Evolutionary conservation across 1,284 basidiomycete genomes (phyloP).

Genomic region (Cutaneotrichosporon dermatis): DNA sequence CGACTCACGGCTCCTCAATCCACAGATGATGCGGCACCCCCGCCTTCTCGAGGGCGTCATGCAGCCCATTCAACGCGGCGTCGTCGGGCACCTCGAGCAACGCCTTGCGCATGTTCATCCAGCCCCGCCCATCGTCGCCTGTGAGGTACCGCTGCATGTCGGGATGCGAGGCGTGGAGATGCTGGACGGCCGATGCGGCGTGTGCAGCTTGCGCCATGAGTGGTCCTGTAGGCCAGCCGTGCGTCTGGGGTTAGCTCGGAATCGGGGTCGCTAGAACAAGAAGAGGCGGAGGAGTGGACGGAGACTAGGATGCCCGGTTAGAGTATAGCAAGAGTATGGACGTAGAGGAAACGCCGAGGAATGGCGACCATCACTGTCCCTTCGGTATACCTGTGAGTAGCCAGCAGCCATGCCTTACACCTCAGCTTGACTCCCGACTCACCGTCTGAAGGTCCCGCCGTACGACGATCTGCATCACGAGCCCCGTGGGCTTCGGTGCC

Average conservation of each 20-base stretch:
- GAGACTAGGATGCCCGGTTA: too few relatives aligned
- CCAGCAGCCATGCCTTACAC: too few relatives aligned
- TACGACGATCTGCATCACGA: slow-evolving; percentile 50
- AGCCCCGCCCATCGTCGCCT: slow-evolving; percentile 34
- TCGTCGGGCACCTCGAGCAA: slow-evolving; percentile 42
- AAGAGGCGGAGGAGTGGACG: too few relatives aligned
- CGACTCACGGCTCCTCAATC: slow-evolving; percentile 52
- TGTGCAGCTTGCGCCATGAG: slow-evolving; percentile 54
- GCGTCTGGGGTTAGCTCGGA: slow-evolving; percentile 23
- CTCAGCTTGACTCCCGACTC: slow-evolving; percentile 7
- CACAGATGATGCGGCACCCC: slow-evolving; percentile 49
- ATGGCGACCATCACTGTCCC: too few relatives aligned
- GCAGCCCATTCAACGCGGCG: slow-evolving; percentile 33
- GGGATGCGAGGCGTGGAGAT: slow-evolving; percentile 30
- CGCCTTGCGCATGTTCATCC: slow-evolving; percentile 45
- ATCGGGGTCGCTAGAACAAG: neutral
- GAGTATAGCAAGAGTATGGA: too few relatives aligned
- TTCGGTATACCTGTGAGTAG: too few relatives aligned
- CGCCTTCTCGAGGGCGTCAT: slow-evolving; percentile 31
- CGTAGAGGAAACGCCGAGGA: too few relatives aligned
- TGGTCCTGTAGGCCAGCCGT: slow-evolving; percentile 51
- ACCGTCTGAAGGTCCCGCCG: slow-evolving; percentile 44
- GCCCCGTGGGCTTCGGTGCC: slow-evolving; percentile 25
- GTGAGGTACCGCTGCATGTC: slow-evolving; percentile 40
- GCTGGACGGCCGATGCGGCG: slow-evolving; percentile 50